These are phyloP conservation scores for Cantharellus cinnabarinus DNA, from an alignment of 768 basidiomycete genomes.

Conservation along the genomic window DNA sequence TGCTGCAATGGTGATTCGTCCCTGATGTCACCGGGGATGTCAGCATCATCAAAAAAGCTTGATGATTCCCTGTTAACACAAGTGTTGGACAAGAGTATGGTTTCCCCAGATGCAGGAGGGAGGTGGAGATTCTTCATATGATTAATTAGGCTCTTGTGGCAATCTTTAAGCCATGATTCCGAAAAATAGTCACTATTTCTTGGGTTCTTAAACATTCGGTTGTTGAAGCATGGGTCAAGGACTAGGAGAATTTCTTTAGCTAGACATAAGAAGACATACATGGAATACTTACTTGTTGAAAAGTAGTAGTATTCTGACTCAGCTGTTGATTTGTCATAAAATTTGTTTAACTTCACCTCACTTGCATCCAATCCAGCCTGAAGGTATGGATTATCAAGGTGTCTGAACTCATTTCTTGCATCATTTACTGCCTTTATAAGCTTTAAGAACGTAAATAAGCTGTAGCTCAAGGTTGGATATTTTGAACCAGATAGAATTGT, in stretches of 20 bases:
- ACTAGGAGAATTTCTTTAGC: background rate
- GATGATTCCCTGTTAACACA: too few relatives aligned
- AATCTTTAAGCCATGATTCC: background rate
- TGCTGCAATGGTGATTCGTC: background rate
- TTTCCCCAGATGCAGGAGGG: background rate
- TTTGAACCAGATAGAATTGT: background rate
- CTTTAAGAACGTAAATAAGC: background rate
- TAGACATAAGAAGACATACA: background rate
- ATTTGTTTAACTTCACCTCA: constrained; percentile 1
- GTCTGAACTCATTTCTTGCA: too few relatives aligned
- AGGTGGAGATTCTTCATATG: background rate
- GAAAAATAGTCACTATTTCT: background rate
- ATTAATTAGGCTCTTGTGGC: background rate
- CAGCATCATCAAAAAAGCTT: background rate
- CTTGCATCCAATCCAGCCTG: background rate
- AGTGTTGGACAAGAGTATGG: too few relatives aligned
- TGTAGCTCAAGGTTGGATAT: constrained; percentile 1
- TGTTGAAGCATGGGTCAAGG: constrained; percentile 1
- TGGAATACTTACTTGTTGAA: background rate
- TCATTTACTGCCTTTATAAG: background rate
- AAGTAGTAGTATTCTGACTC: constrained; percentile 1
- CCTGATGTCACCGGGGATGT: background rate
- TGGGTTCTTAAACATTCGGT: background rate
- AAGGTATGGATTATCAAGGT: background rate
- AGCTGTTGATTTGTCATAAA: constrained; percentile 1